Evolutionary conservation across 2,329 filamentous ascomycete species (phyloP).

Genomic region (Macrophomina tecta): DNA sequence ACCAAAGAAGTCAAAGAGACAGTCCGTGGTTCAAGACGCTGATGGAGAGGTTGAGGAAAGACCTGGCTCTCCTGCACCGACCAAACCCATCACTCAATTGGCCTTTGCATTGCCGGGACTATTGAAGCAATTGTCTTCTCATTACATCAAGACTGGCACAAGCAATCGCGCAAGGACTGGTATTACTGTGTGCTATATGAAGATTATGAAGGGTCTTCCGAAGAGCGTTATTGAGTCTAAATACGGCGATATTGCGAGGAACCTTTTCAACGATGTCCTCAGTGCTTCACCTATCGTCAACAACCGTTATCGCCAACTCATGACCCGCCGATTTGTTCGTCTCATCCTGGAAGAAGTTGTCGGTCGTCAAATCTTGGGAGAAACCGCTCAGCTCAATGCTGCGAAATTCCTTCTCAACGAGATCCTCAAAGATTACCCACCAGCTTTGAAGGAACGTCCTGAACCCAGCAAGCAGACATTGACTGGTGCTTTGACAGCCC

Average conservation of each 20-base stretch:
- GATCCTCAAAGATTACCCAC: conserved; percentile 91
- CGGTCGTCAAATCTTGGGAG: conserved; percentile 80
- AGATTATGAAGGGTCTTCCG: conserved; percentile 77
- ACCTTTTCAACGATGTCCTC: conserved; percentile 80
- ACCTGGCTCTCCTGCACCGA: conserved; percentile 76
- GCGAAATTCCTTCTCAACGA: conserved; percentile 84
- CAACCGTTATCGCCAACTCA: conserved; percentile 86
- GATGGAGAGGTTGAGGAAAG: conserved; percentile 73
- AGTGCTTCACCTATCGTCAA: conserved; percentile 76
- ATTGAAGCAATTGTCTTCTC: conserved; percentile 76
- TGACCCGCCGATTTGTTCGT: conserved; percentile 83
- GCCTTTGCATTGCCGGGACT: conserved; percentile 78
- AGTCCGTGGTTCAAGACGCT: conserved; percentile 63
- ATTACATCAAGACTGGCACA: conserved; percentile 80
- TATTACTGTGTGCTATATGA: conserved; percentile 85
- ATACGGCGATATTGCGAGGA: conserved; percentile 81
- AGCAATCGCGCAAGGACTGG: conserved; percentile 82
- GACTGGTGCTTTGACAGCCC: conserved; percentile 76
- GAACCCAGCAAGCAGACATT: conserved; percentile 89
- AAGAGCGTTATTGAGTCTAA: conserved; percentile 82
- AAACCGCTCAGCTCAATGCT: conserved; percentile 84
- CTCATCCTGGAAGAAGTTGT: conserved; percentile 84
- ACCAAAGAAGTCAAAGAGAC: conserved; percentile 74
- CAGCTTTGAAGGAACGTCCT: conserved; percentile 81
- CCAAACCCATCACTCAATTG: conserved; percentile 73